These are phyloP conservation scores for Yamadazyma paraphyllophila DNA, from an alignment of 805 yeast genomes.

Conservation along the genomic window DNA sequence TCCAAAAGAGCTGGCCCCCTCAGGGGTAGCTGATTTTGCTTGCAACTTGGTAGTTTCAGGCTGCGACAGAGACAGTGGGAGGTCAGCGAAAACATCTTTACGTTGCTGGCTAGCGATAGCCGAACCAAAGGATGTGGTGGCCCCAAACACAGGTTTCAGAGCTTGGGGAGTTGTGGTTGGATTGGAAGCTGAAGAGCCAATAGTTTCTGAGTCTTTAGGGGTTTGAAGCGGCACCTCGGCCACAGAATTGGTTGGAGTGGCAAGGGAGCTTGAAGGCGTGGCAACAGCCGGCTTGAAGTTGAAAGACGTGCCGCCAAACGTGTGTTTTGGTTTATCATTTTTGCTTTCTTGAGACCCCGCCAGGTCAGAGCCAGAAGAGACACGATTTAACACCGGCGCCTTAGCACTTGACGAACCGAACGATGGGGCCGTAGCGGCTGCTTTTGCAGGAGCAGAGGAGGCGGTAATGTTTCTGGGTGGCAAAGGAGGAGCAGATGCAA, in stretches of 20 bases:
- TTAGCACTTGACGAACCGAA: neutral
- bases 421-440: neutral
- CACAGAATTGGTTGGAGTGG: constrained; percentile 18
- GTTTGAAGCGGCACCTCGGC: constrained; percentile 5
- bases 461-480: constrained; percentile 12
- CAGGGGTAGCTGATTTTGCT: neutral
- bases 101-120: constrained; percentile 22
- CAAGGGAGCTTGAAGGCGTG: constrained; percentile 5
- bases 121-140: constrained; percentile 40
- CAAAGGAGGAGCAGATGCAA: constrained; percentile 8
- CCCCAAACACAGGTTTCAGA: constrained; percentile 34
- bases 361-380: neutral
- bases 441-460: neutral
- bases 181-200: constrained; percentile 1
- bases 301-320: constrained; percentile 22
- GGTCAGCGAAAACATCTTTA: constrained; percentile 26
- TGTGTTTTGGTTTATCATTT: constrained; percentile 13
- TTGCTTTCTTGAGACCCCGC: neutral
- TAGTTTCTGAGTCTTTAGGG: constrained; percentile 11
- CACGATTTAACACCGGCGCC: constrained; percentile 4
- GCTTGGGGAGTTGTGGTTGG: neutral
- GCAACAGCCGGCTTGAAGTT: constrained; percentile 14
- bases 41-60: neutral
- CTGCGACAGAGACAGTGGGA: constrained; percentile 12
- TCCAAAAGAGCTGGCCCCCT: constrained; percentile 36